Conservation (phyloP, 306 rosid genomes). For the Quercus alba region DNA sequence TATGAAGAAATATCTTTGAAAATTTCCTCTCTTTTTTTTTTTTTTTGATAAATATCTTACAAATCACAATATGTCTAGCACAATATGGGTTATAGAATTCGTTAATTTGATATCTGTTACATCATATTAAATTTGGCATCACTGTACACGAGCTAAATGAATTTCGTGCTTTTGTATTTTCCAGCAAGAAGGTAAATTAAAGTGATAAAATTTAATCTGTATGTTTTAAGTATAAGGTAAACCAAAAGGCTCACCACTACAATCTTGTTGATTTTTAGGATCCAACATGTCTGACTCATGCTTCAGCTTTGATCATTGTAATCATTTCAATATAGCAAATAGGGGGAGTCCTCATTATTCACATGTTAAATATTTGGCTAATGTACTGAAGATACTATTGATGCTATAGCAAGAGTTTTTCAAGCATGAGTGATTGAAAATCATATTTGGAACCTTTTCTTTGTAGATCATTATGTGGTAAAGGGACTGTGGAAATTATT, state of each 20-base stretch:
- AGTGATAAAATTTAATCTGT: not conserved
- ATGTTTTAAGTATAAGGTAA: not conserved
- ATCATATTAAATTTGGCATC: not conserved
- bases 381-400: not conserved
- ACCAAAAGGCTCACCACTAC: not conserved
- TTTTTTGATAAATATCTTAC: not conserved
- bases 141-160: not conserved
- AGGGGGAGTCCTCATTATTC: not conserved
- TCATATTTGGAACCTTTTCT: conserved; percentile 16
- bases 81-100: not conserved
- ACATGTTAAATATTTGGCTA: not conserved
- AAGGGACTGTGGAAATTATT: conserved; percentile 91
- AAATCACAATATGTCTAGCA: not conserved
- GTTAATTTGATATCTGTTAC: not conserved
- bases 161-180: not conserved
- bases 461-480: conserved; percentile 73
- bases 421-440: conserved; percentile 1
- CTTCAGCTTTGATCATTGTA: not conserved
- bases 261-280: not conserved
- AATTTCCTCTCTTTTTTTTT: too few species aligned
- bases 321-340: not conserved
- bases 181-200: not conserved
- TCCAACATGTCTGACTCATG: not conserved
- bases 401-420: not conserved
- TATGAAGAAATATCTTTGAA: not conserved